phyloP scores from a whole-genome alignment of 768 basidiomycete genomes.

The Collybiopsis confluens region DNA sequence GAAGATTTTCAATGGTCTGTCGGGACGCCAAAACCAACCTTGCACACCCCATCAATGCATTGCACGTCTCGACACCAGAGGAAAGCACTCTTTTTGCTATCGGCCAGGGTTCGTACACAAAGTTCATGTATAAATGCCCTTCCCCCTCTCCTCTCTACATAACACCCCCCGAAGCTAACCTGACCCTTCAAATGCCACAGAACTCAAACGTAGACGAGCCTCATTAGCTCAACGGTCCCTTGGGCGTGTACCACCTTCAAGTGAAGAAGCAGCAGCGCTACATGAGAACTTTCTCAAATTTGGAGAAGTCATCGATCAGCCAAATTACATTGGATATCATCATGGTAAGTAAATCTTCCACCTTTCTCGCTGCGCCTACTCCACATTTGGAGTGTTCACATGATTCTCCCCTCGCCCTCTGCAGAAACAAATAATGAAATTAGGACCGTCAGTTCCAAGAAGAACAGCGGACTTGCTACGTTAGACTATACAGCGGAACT shows the following conservation, averaged over 20 bases:
- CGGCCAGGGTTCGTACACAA: constrained; percentile 51
- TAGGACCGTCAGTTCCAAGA: background rate
- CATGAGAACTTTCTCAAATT: constrained; percentile 67
- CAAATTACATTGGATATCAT: constrained; percentile 10
- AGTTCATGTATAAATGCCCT: background rate
- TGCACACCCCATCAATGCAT: constrained; percentile 59
- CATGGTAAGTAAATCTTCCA: background rate
- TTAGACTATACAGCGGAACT: constrained; percentile 32
- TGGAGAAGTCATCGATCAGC: constrained; percentile 28
- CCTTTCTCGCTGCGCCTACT: background rate
- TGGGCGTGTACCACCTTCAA: constrained; percentile 68
- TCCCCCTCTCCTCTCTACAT: background rate
- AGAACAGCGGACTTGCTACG: background rate
- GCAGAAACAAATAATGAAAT: background rate
- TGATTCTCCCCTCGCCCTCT: no score
- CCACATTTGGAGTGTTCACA: background rate
- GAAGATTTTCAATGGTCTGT: constrained; percentile 92
- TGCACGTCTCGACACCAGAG: constrained; percentile 55
- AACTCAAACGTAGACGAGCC: constrained; percentile 56
- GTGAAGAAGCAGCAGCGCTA: constrained; percentile 60
- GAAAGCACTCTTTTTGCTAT: constrained; percentile 60
- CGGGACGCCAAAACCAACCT: constrained; percentile 64
- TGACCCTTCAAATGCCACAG: constrained; percentile 26
- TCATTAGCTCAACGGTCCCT: constrained; percentile 54
- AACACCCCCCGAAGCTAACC: background rate